Evolutionary conservation across 75 land plant species (phyloP), one percentile per base, ranked within the genome.

Genomic region (Pseudotsuga menziesii): DNA sequence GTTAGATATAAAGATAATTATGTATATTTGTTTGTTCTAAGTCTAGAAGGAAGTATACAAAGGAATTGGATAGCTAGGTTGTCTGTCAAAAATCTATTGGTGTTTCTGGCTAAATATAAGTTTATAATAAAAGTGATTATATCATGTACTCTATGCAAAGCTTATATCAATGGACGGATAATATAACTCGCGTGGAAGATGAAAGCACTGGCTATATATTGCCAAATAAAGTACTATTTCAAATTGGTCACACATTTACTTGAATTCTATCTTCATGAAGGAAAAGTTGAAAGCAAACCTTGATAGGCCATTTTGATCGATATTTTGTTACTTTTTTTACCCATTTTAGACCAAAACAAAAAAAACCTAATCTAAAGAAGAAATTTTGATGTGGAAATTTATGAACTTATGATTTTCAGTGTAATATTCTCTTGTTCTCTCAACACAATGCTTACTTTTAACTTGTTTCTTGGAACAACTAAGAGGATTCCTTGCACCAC

Each of bases 161-260:
- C 3, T 82, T 96, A 23, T 94, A 82, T 87, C 81, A 83, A 60
- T 96, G 99, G 99, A 90, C 97, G 80, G 99, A 96, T 86, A 64
- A 61, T 56, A 72, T 94, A 73, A 92, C 92, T 20, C 92, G 97
- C 44, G 77, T 72, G 12, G 90, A 92, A 83, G 97, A 96, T 88
- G 99, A 96, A 76, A 94, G 97, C 62, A 96, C 97, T 80, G 99
- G 99, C 27, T 96, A 90, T 71, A 80, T 96, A 69, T 80, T 96
- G 62, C 97, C 97, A 73, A 96, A 96, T 83, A 92, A 84, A 84
- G 80, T 86, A 57, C 86, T 96, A 19, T 78, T 91, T 58, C 87
- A 89, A 76, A 93, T 96, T 54, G 98, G 96, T 93, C 72, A 69
- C 48, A 69, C n/a, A 69, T 20, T 20, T n/a, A 36, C 69, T 26